Evolutionary conservation across 306 rosid species (phyloP).

Genomic region (Herpetospermum pedunculosum): DNA sequence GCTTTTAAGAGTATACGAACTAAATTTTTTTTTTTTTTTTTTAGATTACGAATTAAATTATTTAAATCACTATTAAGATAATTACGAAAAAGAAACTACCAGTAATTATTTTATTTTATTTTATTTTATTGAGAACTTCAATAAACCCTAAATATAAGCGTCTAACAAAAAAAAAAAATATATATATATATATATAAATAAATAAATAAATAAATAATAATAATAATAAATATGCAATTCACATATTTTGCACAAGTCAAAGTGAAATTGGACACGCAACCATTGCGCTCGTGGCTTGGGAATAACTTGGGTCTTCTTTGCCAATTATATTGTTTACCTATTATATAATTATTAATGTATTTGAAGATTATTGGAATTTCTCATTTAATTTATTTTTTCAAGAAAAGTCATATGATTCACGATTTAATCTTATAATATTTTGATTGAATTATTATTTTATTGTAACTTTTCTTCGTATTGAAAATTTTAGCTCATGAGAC

Average conservation of each 20-base stretch:
- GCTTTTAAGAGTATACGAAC: no score
- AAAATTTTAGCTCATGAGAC: background rate
- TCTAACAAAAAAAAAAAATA: no score
- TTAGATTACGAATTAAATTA: no score
- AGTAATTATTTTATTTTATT: no score
- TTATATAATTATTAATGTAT: background rate
- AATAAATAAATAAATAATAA: background rate
- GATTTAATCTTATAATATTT: background rate
- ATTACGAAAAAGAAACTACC: no score
- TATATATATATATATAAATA: no score
- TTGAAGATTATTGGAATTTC: background rate
- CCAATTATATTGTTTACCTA: background rate
- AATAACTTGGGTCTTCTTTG: background rate
- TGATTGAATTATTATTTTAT: background rate
- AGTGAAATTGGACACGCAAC: background rate
- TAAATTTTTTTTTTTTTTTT: no score
- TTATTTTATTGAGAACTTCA: no score
- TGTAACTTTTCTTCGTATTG: background rate
- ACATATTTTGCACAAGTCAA: background rate
- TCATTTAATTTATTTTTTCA: background rate
- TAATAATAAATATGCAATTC: background rate
- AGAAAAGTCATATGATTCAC: conserved; percentile 6
- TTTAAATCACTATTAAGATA: no score
- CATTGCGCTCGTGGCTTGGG: background rate
- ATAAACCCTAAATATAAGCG: no score